phyloP scores from a whole-genome alignment of 257 asterid species.

The Coffea eugenioides region DNA sequence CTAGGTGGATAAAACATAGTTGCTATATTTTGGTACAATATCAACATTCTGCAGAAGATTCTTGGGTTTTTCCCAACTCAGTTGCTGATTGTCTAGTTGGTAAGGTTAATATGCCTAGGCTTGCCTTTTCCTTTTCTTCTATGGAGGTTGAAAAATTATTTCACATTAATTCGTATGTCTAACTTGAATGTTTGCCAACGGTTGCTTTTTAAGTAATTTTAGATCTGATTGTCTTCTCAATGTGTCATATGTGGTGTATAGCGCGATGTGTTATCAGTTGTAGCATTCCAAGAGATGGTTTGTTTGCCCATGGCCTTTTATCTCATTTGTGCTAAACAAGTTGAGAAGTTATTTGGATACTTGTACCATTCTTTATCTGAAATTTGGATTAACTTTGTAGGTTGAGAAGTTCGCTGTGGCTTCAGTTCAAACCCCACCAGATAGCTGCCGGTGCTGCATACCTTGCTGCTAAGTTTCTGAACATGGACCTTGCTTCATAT shows the following conservation, averaged over 20 bases:
- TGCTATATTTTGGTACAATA: slow-evolving; percentile 54
- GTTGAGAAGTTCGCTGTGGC: slow-evolving; percentile 94
- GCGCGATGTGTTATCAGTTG: slow-evolving; percentile 27
- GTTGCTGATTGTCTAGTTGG: slow-evolving; percentile 89
- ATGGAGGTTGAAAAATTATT: slow-evolving; percentile 17
- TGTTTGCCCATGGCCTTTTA: slow-evolving; percentile 20
- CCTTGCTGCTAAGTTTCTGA: slow-evolving; percentile 84
- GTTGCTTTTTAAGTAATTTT: slow-evolving; percentile 19
- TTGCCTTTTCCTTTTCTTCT: slow-evolving; percentile 41
- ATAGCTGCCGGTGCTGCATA: slow-evolving; percentile 99
- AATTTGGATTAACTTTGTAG: slow-evolving; percentile 44
- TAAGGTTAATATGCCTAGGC: slow-evolving; percentile 68
- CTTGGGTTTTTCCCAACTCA: slow-evolving; percentile 70
- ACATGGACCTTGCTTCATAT: slow-evolving; percentile 73
- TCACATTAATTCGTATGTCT: slow-evolving; percentile 6
- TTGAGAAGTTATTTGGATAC: neutral
- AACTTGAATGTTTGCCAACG: slow-evolving; percentile 3
- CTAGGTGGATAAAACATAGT: slow-evolving; percentile 56
- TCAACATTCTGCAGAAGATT: slow-evolving; percentile 81
- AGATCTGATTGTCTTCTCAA: slow-evolving; percentile 26
- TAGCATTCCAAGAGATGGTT: slow-evolving; percentile 43
- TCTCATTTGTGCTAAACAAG: neutral
- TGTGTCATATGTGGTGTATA: slow-evolving; percentile 30
- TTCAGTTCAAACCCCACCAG: slow-evolving; percentile 97
- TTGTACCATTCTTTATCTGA: slow-evolving; percentile 5